These are phyloP conservation scores for Epichloe baconii DNA, from an alignment of 2,329 filamentous ascomycete genomes.

Conservation along the genomic window DNA sequence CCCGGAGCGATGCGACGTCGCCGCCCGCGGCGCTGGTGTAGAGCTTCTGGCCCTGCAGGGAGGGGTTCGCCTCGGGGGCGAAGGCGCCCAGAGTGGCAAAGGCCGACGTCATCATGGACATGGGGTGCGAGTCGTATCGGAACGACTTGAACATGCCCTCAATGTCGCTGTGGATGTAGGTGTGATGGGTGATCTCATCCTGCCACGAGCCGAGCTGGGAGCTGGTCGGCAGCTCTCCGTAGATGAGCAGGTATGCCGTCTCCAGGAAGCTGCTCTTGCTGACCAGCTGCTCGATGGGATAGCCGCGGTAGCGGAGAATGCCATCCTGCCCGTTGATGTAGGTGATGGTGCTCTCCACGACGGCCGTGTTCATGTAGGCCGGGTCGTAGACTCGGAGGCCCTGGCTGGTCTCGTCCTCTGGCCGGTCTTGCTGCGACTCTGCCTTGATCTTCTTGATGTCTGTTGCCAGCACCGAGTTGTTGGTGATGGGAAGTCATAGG, in stretches of 20 bases:
- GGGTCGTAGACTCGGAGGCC: conserved; percentile 37
- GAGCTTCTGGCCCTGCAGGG: conserved; percentile 34
- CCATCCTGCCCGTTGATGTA: conserved; percentile 40
- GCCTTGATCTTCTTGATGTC: conserved; percentile 39
- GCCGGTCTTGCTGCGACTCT: conserved; percentile 18
- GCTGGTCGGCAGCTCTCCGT: conserved; percentile 33
- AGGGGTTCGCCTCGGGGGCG: conserved; percentile 36
- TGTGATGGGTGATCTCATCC: conserved; percentile 37
- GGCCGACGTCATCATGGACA: conserved; percentile 36
- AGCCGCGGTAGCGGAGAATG: conserved; percentile 37
- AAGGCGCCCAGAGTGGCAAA: conserved; percentile 37
- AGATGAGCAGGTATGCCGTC: conserved; percentile 36
- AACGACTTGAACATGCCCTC: conserved; percentile 38
- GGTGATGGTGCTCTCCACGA: conserved; percentile 34
- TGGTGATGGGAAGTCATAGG: conserved; percentile 34
- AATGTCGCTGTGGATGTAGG: conserved; percentile 34
- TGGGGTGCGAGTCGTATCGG: conserved; percentile 38
- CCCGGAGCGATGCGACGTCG: conserved; percentile 25
- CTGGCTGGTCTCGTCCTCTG: conserved; percentile 33
- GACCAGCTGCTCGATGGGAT: conserved; percentile 37
- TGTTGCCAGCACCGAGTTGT: conserved; percentile 36
- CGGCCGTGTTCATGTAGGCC: conserved; percentile 40
- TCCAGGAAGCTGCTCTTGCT: conserved; percentile 36
- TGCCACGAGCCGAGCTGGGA: conserved; percentile 29
- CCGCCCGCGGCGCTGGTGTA: conserved; percentile 32